Conservation (phyloP, 306 rosid genomes). For the Purshia tridentata region DNA sequence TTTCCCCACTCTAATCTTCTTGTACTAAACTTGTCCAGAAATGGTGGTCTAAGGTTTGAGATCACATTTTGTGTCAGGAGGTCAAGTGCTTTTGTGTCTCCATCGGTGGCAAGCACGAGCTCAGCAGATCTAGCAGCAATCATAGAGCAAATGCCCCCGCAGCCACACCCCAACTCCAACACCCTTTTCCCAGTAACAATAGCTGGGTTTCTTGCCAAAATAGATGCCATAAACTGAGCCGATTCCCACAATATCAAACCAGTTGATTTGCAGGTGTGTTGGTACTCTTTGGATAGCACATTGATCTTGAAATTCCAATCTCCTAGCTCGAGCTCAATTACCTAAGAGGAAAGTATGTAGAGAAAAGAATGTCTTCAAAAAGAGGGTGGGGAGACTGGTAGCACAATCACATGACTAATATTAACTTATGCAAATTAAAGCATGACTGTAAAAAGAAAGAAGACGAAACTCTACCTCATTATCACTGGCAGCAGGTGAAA, state of each 20-base stretch:
- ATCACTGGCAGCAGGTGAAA: slow-evolving; percentile 53
- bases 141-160: slow-evolving; percentile 89
- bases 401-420: too few species aligned
- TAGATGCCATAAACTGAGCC: slow-evolving; percentile 79
- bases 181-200: slow-evolving; percentile 74
- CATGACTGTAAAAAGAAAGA: slow-evolving; percentile 1
- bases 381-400: neutral
- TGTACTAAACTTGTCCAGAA: slow-evolving; percentile 42
- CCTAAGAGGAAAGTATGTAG: slow-evolving; percentile 25
- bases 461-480: slow-evolving; percentile 47
- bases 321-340: slow-evolving; percentile 50
- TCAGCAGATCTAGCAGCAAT: slow-evolving; percentile 56
- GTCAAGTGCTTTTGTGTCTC: slow-evolving; percentile 65
- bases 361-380: slow-evolving; percentile 4
- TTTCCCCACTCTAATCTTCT: slow-evolving; percentile 75
- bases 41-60: slow-evolving; percentile 51
- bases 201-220: slow-evolving; percentile 67
- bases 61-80: slow-evolving; percentile 60
- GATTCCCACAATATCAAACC: slow-evolving; percentile 98
- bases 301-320: slow-evolving; percentile 61
- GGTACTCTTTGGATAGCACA: slow-evolving; percentile 70
- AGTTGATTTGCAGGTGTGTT: slow-evolving; percentile 89
- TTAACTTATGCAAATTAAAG: neutral
- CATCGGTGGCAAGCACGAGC: slow-evolving; percentile 76
- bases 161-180: slow-evolving; percentile 86